Base-by-base conservation (phyloP, 2,329 filamentous ascomycete species). In the Diaporthe nobilis region DNA sequence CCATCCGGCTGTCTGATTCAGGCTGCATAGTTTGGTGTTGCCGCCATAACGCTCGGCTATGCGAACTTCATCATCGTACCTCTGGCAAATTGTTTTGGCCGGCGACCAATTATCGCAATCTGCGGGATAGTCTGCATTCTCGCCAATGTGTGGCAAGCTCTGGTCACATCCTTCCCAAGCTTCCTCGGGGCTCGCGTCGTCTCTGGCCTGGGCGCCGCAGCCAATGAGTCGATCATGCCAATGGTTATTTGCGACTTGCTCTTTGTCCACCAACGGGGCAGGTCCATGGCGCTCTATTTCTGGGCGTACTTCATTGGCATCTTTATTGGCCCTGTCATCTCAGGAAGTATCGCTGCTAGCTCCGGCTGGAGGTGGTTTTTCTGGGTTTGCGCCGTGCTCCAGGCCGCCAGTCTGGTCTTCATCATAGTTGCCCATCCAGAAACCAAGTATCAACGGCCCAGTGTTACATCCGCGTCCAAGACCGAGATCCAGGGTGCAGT, bases 381-480 rank as follows among this genome's bases (percentile, higher is more conserved):
- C 77, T 83, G 81, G 82, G 79, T 81, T 49, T 83, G 82, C 75
- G 81, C 81, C 10, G 82, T 82, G 12, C 68, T 81, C 20, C 81
- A 83, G 79, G 78, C 74, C 17, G 80, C 31, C 22, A 82, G 81
- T 71, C 79, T 81, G 71, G 51, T 81, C 39, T 78, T 81, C 72
- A 73, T 81, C 70, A 65, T 82, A 2, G 60, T 80, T 28, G 80
- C 79, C 1, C 80, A 81, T 51, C 80, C 81, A 4, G 81, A 82
- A 72, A 82, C 81, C 63, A 82, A 82, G 53, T 82, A 80, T 71
- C 76, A 80, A 25, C 85, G 68, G 80, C 85, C 2, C 86, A 86
- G 74, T 79, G 81, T 39, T 84, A 85, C 57, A 15, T 25, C 80
- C n/a, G 28, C 9, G 28, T 28, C 34, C n/a, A 55, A 44, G 17